Conservation (phyloP, 495 filamentous ascomycete genomes). For the Elasticomyces elasticus region DNA sequence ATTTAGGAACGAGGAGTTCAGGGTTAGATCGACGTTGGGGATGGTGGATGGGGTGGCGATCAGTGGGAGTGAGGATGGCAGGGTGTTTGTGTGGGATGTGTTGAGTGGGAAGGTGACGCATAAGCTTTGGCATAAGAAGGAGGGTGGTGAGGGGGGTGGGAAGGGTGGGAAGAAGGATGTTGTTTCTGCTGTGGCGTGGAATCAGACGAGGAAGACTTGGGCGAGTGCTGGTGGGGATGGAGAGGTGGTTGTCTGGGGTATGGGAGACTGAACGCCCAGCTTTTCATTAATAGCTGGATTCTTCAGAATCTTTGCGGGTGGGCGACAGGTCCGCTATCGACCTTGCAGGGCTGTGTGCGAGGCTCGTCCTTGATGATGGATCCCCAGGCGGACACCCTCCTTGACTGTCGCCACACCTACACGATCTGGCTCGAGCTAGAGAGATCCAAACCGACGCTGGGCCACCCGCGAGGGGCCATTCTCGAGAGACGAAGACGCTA, state of each 20-base stretch:
- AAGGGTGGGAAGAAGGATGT: constrained; percentile 49
- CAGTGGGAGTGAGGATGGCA: constrained; percentile 71
- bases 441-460: no score
- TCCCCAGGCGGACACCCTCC: no score
- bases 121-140: constrained; percentile 24
- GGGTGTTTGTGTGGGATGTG: constrained; percentile 85
- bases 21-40: constrained; percentile 29
- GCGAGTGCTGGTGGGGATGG: constrained; percentile 54
- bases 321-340: no score
- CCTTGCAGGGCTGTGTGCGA: no score
- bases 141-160: constrained; percentile 27
- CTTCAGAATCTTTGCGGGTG: no score
- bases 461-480: no score
- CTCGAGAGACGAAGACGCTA: no score
- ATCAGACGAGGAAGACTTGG: constrained; percentile 56
- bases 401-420: no score
- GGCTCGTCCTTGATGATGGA: no score
- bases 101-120: constrained; percentile 57
- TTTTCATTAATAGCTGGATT: no score
- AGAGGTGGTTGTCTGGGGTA: constrained; percentile 28
- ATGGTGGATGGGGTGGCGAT: constrained; percentile 64
- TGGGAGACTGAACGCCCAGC: background rate
- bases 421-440: no score
- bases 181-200: constrained; percentile 57
- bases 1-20: constrained; percentile 29